A percentile compares a stretch with the other conserved stretches of the same genome.
These are phyloP conservation scores for Aureococcus anophagefferens DNA, from an alignment of 108 stramenopile species.

Conservation along the genomic window DNA sequence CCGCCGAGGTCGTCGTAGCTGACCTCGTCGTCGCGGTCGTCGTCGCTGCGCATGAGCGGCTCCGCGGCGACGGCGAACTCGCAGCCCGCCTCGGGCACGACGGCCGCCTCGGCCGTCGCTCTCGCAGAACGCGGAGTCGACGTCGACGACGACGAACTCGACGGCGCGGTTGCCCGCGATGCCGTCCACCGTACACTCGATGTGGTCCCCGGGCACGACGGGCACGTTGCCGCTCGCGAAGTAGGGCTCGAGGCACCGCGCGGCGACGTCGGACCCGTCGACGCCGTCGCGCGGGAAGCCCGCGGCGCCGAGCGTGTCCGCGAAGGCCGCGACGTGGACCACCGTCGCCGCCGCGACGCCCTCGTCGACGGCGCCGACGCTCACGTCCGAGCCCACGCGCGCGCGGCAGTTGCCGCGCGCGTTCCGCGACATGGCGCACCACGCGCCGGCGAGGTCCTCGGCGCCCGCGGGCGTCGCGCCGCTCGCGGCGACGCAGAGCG, in stretches of 20 bases:
- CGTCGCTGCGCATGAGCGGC: slow-evolving; percentile 58
- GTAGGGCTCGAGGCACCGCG: not conserved
- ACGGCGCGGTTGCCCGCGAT: not conserved
- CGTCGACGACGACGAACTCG: not conserved
- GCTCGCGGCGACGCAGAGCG: not conserved
- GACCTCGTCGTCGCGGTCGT: slow-evolving; percentile 80
- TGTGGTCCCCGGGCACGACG: not conserved
- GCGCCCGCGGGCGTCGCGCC: not conserved
- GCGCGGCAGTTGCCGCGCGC: not conserved
- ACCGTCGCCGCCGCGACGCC: not conserved
- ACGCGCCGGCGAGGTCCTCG: not conserved
- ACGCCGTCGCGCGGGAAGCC: not conserved
- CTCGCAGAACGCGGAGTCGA: not conserved
- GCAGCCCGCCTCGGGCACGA: slow-evolving; percentile 69
- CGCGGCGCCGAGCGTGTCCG: not conserved
- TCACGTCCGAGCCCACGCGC: not conserved
- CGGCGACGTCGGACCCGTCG: not conserved
- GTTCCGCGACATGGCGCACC: not conserved
- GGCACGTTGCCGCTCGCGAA: not conserved
- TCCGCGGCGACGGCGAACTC: slow-evolving; percentile 71
- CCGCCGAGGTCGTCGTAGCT: slow-evolving; percentile 95
- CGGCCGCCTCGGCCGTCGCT: not conserved
- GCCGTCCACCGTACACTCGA: not conserved
- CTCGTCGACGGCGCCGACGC: not conserved
- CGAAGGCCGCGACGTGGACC: not conserved